Base-by-base conservation (phyloP, 306 rosid genomes). In the Dalbergia oliveri region DNA sequence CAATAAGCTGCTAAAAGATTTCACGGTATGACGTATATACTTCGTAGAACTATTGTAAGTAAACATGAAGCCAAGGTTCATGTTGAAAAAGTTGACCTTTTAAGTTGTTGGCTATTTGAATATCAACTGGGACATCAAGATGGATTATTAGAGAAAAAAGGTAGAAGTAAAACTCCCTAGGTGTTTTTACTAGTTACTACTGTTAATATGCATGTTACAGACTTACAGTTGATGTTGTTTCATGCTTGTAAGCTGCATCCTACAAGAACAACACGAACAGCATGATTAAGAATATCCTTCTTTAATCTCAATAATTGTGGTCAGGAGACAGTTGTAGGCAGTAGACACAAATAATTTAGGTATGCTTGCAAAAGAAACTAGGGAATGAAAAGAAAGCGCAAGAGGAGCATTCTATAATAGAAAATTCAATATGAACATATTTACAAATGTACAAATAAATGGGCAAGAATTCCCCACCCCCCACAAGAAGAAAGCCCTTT, bases 381-480 rank as follows among this genome's bases (percentile, higher is more conserved):
- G 41, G 41, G 7, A 5, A 37, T 0, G 13, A 59, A 62, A 41
- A 5, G 43, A 13, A 2, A 9, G 58, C 70, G 19, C 11, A 35
- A 50, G n/a, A 72, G 37, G 15, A 63, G 44, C 5, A 67, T 70
- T 82, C 23, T 71, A 57, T 58, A 13, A 71, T 77, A 39, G 21
- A 77, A 41, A 66, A 43, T 51, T 53, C 39, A 72, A 66, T 61
- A 37, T 54, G n/a, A 60, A 81, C 66, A 66, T 44, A 58, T 62
- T 31, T 63, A 14, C 66, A 59, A 31, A 59, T 65, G 37, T 85
- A 72, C 81, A 76, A 4, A 82, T 3, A 16, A 11, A 45, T 45
- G 19, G 23, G 71, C n/a, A 54, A 68, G 66, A 74, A 47, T 26
- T n/a, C 67, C 10, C 49, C 18, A 11, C 16, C 18, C 62, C 44